phyloP scores from a whole-genome alignment of 2,329 filamentous ascomycete species.

The Sporothrix phasma region DNA sequence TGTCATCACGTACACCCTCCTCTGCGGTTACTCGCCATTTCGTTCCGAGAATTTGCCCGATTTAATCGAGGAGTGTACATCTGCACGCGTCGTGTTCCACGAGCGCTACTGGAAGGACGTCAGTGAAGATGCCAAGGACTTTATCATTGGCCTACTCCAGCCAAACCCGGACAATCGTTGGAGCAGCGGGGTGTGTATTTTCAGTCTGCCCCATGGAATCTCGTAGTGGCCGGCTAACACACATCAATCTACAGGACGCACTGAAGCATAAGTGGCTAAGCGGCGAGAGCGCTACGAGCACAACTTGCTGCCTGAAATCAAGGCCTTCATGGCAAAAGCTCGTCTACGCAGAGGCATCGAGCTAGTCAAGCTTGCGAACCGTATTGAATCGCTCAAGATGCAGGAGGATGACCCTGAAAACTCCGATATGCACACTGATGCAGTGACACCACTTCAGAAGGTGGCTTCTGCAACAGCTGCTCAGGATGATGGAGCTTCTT shows the following conservation, averaged over 20 bases:
- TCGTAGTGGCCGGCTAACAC: background rate
- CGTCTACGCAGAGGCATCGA: slow-evolving; percentile 90
- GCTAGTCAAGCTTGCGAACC: slow-evolving; percentile 89
- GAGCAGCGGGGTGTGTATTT: slow-evolving; percentile 57
- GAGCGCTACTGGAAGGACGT: slow-evolving; percentile 98
- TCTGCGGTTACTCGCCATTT: slow-evolving; percentile 98
- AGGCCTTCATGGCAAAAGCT: slow-evolving; percentile 82
- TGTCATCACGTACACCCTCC: slow-evolving; percentile 95
- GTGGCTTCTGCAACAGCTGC: background rate
- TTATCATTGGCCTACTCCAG: slow-evolving; percentile 74
- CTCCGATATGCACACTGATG: slow-evolving; percentile 59
- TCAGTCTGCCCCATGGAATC: background rate
- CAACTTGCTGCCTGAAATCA: slow-evolving; percentile 95
- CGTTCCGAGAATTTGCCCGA: slow-evolving; percentile 87
- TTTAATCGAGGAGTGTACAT: slow-evolving; percentile 87
- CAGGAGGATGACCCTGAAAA: slow-evolving; percentile 76
- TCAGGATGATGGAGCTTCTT: background rate
- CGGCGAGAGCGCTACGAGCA: slow-evolving; percentile 88
- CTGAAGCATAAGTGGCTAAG: slow-evolving; percentile 80
- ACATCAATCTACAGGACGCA: slow-evolving; percentile 50
- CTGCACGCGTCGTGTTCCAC: slow-evolving; percentile 80
- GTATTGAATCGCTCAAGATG: slow-evolving; percentile 88
- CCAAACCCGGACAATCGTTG: slow-evolving; percentile 67
- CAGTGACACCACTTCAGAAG: slow-evolving; percentile 41
- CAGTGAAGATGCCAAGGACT: slow-evolving; percentile 88